These are phyloP conservation scores for Trichoderma atrobrunneum DNA, from an alignment of 2,329 filamentous ascomycete genomes.

Conservation along the genomic window DNA sequence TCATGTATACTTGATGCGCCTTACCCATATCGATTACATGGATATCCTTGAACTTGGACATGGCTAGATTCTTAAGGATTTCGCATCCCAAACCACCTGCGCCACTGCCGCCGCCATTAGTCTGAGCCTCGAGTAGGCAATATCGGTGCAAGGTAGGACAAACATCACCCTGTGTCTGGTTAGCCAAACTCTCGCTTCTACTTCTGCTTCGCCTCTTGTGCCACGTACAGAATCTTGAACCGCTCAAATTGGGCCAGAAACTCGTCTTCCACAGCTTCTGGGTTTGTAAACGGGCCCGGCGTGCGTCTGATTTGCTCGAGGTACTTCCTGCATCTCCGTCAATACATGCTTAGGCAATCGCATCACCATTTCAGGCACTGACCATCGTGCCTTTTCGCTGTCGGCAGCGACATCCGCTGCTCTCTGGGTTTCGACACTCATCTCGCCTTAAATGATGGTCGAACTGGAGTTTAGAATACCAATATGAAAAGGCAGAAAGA, in stretches of 20 bases:
- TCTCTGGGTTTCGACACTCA: constrained; percentile 28
- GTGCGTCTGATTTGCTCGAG: constrained; percentile 77
- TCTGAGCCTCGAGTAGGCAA: background rate
- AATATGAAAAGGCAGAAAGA: background rate
- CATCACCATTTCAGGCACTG: constrained; percentile 17
- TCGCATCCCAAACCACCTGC: constrained; percentile 94
- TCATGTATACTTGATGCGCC: constrained; percentile 24
- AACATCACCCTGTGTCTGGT: constrained; percentile 48
- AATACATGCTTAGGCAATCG: constrained; percentile 15
- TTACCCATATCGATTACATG: constrained; percentile 98
- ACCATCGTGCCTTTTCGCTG: constrained; percentile 38
- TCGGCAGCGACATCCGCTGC: constrained; percentile 12
- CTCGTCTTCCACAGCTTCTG: constrained; percentile 52
- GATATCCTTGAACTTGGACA: constrained; percentile 94
- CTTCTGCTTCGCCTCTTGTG: background rate
- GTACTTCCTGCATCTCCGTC: constrained; percentile 62
- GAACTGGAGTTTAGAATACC: no score
- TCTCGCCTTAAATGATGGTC: constrained; percentile 16
- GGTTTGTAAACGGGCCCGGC: constrained; percentile 77
- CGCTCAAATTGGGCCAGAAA: constrained; percentile 58
- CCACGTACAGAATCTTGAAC: constrained; percentile 70
- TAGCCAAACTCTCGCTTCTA: constrained; percentile 4
- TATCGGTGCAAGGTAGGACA: constrained; percentile 29
- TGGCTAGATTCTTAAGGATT: constrained; percentile 90
- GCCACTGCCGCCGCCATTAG: constrained; percentile 55